Conservation (phyloP, 352 stramenopile genomes). For the Phytophthora quininea region DNA sequence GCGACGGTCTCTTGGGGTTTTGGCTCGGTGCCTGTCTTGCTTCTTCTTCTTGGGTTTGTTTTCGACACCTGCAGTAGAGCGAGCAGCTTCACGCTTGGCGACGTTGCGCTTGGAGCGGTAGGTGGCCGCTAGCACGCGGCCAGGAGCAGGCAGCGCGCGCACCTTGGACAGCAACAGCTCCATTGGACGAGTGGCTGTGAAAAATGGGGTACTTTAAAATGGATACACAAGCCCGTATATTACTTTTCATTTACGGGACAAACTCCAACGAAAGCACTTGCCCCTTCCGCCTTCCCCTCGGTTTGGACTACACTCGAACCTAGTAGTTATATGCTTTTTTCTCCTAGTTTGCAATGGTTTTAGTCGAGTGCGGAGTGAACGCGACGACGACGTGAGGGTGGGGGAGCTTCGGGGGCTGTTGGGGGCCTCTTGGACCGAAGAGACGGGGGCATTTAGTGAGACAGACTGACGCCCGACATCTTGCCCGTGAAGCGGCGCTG, state of each 20-base stretch:
- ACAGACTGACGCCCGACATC: conserved; percentile 75
- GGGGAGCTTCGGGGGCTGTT: conserved; percentile 3
- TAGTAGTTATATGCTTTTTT: background rate
- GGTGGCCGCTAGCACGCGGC: conserved; percentile 42
- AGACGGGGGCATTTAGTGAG: conserved; percentile 32
- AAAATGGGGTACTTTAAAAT: background rate
- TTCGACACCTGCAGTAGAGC: conserved; percentile 5
- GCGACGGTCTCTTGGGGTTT: conserved; percentile 11
- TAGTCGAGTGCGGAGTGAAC: background rate
- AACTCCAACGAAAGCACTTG: background rate
- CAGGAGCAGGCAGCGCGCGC: conserved; percentile 11
- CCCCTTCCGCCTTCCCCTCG: too few species aligned
- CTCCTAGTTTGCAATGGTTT: conserved; percentile 1
- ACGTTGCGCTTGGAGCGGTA: conserved; percentile 62
- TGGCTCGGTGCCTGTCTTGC: conserved; percentile 17
- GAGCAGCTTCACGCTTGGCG: conserved; percentile 40
- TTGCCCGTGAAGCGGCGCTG: conserved; percentile 85
- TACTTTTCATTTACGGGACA: background rate
- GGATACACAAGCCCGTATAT: background rate
- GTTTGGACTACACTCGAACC: background rate
- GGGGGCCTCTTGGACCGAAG: background rate
- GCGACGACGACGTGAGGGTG: conserved; percentile 24
- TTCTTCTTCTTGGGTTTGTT: conserved; percentile 23
- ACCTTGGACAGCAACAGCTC: conserved; percentile 44
- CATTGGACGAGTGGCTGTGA: conserved; percentile 37